Conservation (phyloP, 257 asterid species). For the Avicennia marina region DNA sequence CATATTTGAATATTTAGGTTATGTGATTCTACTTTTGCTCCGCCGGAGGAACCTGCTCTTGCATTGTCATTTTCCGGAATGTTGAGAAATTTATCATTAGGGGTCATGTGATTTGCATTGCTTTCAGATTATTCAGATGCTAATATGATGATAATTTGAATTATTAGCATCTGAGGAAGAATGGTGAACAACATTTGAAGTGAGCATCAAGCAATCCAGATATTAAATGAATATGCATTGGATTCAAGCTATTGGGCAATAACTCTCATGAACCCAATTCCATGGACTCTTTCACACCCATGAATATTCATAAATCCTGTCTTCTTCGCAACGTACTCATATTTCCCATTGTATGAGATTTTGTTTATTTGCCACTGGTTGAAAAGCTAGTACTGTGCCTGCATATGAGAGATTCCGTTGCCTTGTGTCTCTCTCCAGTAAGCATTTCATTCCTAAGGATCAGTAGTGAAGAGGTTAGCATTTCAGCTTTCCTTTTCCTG, state of each 20-base stretch:
- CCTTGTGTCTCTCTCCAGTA: not conserved
- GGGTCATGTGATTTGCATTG: not conserved
- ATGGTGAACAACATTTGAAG: not conserved
- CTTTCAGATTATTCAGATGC: conserved; percentile 9
- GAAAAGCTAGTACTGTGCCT: not conserved
- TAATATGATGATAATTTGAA: not conserved
- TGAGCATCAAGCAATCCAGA: not conserved
- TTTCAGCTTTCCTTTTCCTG: not conserved
- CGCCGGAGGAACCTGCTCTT: not conserved
- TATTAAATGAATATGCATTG: not conserved
- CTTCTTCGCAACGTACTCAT: conserved; percentile 1
- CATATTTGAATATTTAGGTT: not conserved
- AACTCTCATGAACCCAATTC: not conserved
- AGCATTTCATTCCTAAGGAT: not conserved
- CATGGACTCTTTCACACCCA: not conserved
- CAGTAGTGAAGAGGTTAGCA: not conserved
- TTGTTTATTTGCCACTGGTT: too few species aligned
- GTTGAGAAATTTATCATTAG: not conserved
- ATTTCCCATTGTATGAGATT: not conserved
- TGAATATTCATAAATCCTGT: conserved; percentile 2
- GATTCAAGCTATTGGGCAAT: not conserved
- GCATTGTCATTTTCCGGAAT: conserved; percentile 1
- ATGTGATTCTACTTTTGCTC: not conserved
- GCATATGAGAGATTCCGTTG: not conserved
- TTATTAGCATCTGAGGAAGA: not conserved